These are phyloP conservation scores for Pseudogymnoascus sp. DNA, from an alignment of 2,329 filamentous ascomycete genomes.

Conservation along the genomic window DNA sequence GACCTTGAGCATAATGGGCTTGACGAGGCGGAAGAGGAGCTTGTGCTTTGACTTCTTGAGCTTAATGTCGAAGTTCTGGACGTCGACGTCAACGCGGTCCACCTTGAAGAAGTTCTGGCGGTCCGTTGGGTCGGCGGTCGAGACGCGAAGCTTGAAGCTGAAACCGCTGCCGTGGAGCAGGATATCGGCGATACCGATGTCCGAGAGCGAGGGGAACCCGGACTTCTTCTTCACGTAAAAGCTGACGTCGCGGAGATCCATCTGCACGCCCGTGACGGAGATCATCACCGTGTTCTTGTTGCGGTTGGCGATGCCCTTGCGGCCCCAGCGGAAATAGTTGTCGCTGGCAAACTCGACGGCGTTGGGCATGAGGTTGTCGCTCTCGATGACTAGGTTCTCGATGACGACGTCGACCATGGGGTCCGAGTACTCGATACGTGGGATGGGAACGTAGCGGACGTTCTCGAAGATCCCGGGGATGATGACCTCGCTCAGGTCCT, in stretches of 20 bases:
- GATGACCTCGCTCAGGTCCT: constrained; percentile 82
- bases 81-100: constrained; percentile 75
- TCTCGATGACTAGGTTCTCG: constrained; percentile 92
- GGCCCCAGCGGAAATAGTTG: constrained; percentile 92
- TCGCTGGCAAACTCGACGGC: constrained; percentile 80
- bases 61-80: constrained; percentile 79
- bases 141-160: constrained; percentile 84
- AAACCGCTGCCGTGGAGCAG: constrained; percentile 81
- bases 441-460: constrained; percentile 82
- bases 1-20: constrained; percentile 77
- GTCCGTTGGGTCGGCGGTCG: constrained; percentile 70
- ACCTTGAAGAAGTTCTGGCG: constrained; percentile 87
- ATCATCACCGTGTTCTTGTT: constrained; percentile 75
- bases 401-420: constrained; percentile 77
- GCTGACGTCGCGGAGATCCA: constrained; percentile 82
- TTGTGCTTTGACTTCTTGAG: constrained; percentile 94
- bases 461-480: constrained; percentile 76
- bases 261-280: constrained; percentile 82
- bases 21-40: constrained; percentile 76
- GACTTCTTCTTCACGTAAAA: constrained; percentile 95
- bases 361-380: constrained; percentile 94
- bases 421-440: constrained; percentile 88
- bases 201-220: constrained; percentile 81
- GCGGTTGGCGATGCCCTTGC: constrained; percentile 76
- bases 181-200: constrained; percentile 83